Base-by-base conservation (phyloP, 2,329 filamentous ascomycete species). In the Whalleya microplaca region DNA sequence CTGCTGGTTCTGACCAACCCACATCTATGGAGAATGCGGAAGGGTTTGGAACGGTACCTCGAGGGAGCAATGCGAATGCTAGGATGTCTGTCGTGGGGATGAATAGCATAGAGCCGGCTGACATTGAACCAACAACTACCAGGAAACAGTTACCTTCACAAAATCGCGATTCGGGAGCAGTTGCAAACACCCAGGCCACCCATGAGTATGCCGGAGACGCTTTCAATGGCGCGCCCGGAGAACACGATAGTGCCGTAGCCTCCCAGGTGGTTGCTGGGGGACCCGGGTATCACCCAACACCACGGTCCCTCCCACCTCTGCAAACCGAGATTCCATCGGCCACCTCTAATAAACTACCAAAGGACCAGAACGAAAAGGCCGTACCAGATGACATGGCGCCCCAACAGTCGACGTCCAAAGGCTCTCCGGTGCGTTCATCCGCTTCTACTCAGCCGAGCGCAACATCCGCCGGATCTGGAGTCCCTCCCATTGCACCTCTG, bases 401-500 rank as follows among this genome's bases (percentile, higher is more conserved):
- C 5, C 42, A 55, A 16, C 45, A 45, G 37, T 40, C 43, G 19
- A 29, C 16, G 12, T 55, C 58, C 16, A 52, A 47, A 12, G 54
- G 55, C 21, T 64, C 58, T 5, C 61, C 63, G 3, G 53, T 48
- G 1, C 59, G 58, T 27, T 48, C 53, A 16, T 64, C 67, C 16
- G 45, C 66, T 29, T 54, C 54, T n/a, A 47, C 58, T 23, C 66
- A 59, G 40, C 55, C 66, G 4, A 59, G 55, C 40, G 53, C 59
- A 16, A 45, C 63, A 20, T 54, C 58, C 16, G 54, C 58, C 4
- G 48, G 58, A 23, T 59, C 69, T 7, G 73, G 72, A 0, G 72
- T 80, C 45, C 68, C 73, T 0, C 75, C 75, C 0, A 78, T 76
- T 2, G 79, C 80, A 18, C 78, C 80, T 9, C 68, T 82, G 2